Conservation (phyloP, 1,284 basidiomycete genomes). For the Microbotryum silenes-acaulis region DNA sequence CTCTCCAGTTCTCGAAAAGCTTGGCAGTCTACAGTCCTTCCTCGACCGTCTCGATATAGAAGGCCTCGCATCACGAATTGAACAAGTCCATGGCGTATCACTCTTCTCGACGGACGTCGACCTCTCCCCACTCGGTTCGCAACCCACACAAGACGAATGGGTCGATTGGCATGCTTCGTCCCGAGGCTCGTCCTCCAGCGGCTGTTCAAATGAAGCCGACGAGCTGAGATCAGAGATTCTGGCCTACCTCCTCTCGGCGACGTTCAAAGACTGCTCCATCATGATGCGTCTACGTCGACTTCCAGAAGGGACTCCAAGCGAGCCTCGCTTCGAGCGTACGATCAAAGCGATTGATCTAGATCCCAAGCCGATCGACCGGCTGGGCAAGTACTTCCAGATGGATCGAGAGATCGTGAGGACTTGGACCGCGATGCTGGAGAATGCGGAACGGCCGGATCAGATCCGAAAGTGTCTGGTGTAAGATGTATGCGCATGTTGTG, state of each 20-base stretch:
- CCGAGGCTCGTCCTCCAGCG: slow-evolving; percentile 3
- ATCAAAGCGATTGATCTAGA: slow-evolving; percentile 79
- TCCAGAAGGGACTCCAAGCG: background rate
- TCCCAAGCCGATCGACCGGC: slow-evolving; percentile 60
- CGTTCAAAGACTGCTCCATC: slow-evolving; percentile 92
- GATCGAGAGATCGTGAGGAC: slow-evolving; percentile 59
- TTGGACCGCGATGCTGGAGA: slow-evolving; percentile 15
- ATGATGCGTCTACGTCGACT: slow-evolving; percentile 50
- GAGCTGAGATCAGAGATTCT: slow-evolving; percentile 41
- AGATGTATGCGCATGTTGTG: no score
- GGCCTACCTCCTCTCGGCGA: slow-evolving; percentile 77
- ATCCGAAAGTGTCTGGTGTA: no score
- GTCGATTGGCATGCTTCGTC: slow-evolving; percentile 6
- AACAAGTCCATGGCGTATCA: background rate
- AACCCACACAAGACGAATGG: slow-evolving; percentile 38
- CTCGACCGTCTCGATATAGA: slow-evolving; percentile 77
- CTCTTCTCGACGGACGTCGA: background rate
- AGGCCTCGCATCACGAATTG: slow-evolving; percentile 49
- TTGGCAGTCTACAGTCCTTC: slow-evolving; percentile 62
- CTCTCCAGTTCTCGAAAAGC: slow-evolving; percentile 52
- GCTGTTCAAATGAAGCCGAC: background rate
- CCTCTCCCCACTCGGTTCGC: slow-evolving; percentile 1
- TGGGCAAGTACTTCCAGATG: slow-evolving; percentile 63
- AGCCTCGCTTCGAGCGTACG: slow-evolving; percentile 23
- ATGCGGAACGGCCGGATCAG: no score